phyloP scores from a whole-genome alignment of 768 basidiomycete species.

The Lactarius sp. region DNA sequence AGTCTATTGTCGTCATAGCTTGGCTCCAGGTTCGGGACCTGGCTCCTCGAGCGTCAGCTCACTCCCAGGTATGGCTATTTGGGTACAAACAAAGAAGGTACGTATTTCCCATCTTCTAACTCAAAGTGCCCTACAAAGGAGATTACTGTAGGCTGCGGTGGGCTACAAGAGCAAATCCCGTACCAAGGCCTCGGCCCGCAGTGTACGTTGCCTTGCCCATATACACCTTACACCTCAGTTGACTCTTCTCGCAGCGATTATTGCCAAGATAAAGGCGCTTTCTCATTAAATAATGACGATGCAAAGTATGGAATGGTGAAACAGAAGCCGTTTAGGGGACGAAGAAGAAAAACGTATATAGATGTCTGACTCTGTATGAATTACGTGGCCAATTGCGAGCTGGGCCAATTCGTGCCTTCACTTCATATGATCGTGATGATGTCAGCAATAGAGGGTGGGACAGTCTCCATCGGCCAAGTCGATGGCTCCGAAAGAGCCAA shows the following conservation, averaged over 20 bases:
- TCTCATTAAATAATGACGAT: constrained; percentile 28
- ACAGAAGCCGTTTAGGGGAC: background rate
- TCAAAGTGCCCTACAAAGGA: background rate
- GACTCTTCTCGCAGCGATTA: constrained; percentile 36
- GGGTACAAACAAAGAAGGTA: constrained; percentile 65
- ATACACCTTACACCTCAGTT: background rate
- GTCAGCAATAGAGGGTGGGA: background rate
- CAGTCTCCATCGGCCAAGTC: background rate
- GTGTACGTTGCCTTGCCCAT: constrained; percentile 42
- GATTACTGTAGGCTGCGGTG: constrained; percentile 48
- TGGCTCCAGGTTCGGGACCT: constrained; percentile 80
- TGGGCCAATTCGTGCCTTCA: background rate
- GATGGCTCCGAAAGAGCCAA: constrained; percentile 56
- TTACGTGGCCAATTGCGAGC: background rate
- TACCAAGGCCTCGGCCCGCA: constrained; percentile 76
- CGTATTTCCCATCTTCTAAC: background rate
- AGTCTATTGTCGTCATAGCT: constrained; percentile 37
- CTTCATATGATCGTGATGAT: background rate
- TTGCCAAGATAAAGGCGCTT: constrained; percentile 42
- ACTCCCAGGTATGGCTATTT: constrained; percentile 81
- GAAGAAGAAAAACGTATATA: background rate
- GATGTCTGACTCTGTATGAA: background rate
- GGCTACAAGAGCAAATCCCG: constrained; percentile 81
- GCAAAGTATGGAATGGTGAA: background rate
- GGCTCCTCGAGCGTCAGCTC: constrained; percentile 77